Base-by-base conservation (phyloP, 1,284 basidiomycete genomes). In the Cryptococcus deneoformans region DNA sequence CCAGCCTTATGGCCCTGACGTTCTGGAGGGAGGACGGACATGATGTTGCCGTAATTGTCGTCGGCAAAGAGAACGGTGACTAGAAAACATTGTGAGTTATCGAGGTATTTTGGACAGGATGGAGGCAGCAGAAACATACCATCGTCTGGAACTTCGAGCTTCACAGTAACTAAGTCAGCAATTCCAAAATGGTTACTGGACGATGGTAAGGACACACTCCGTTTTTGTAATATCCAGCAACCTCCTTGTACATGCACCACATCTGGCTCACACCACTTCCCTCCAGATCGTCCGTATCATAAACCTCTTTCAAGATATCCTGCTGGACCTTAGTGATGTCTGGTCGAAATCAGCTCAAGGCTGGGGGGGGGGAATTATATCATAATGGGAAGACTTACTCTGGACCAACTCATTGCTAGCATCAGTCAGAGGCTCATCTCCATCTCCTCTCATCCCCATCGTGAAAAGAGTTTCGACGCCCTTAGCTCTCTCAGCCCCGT, bases 251-350 rank as follows among this genome's bases (percentile, higher is more conserved):
- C 61, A 73, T 63, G 36, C 57, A 60, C 58, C 58, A 59, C 52
- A 63, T 56, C 37, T 60, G 56, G 45, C 53, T 46, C 44, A 61
- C 53, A 2, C 38, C 42, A 16, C 43, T 39, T 10, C 16, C 11
- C 14, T 44, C 43, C 16, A 56, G 44, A 24, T 61, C 38, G 39
- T 68, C 61, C 7, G 78, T 2, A 75, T 82, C 81, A 71, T 82
- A 85, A 0, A 84, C 83, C 24, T 81, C 73, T 47, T 80, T 72
- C n/a, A 89, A 71, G 46, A 89, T 85, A n/a, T 77, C 70, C 7
- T 84, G 81, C 69, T 89, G 87, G 64, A 86, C 83, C 2, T 77
- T 72, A 44, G 87, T 82, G 59, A 88, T 82, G 52, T 68, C 68
- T 70, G 36, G 39, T 11, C 39, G 38, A 9, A 3, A 37, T 49